Evolutionary conservation across 306 rosid species (phyloP), one percentile per base, ranked within the genome.

Genomic region (Lupinus albus): DNA sequence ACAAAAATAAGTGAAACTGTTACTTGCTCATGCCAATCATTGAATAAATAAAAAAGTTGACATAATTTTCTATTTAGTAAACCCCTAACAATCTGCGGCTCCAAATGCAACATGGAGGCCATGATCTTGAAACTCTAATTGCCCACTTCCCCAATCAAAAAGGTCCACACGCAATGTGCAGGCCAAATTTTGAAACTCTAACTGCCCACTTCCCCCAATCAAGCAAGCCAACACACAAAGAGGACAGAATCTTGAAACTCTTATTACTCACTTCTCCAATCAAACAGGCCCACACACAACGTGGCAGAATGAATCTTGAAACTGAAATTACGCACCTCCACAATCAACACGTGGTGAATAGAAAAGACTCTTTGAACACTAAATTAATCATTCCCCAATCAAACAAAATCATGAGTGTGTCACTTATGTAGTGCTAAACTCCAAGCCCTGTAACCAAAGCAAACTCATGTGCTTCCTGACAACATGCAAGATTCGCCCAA

Each of bases 191-290:
- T 12, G n/a, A 11, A 10, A 41, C 46, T 41, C 46, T 10, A 41
- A 41, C 11, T 41, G 33, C 39, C 39, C 36, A 54, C 38, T 21
- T 54, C 61, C 16, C 61, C 61, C 9, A 54, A 54, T 54, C 13
- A 28, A 21, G 25, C 4, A 18, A 33, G 7, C 30, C 47, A 30
- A 18, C 17, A 6, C 10, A 61, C 0, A 1, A 16, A 50, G 50
- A 41, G 32, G 67, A 61, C 6, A 3, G 35, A 61, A 17, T 11
- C 50, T 61, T 39, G 35, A 61, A 61, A 61, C 67, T 16, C 64
- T n/a, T 16, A 11, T 61, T 39, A 41, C 32, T 25, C 30, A 6
- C 48, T 41, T 39, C 6, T n/a, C 15, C 32, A 38, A 11, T 38
- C 49, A 38, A 39, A 11, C 51, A 61, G 48, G 51, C 11, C 67